Conservation (phyloP, 805 yeast genomes). For the Wickerhamia fluorescens region DNA sequence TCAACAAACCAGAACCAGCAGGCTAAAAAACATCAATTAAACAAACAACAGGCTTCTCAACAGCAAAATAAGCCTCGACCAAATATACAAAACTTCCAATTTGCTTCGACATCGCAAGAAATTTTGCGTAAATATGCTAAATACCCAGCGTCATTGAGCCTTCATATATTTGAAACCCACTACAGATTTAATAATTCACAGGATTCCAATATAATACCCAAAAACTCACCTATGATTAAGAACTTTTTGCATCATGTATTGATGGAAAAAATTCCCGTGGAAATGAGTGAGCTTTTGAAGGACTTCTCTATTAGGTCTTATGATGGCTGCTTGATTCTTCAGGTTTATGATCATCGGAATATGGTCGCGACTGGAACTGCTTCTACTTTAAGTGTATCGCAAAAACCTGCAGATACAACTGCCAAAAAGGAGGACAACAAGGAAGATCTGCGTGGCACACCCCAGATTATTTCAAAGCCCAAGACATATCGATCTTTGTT, state of each 20-base stretch:
- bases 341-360: slow-evolving; percentile 80
- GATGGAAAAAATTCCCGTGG: slow-evolving; percentile 78
- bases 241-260: slow-evolving; percentile 76
- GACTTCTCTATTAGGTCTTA: slow-evolving; percentile 81
- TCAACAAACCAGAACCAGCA: no score
- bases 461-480: slow-evolving; percentile 37
- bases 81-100: slow-evolving; percentile 39
- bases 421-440: not conserved
- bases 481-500: slow-evolving; percentile 71
- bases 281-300: slow-evolving; percentile 79
- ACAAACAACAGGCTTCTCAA: no score
- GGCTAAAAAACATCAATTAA: no score
- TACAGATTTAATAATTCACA: slow-evolving; percentile 82
- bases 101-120: slow-evolving; percentile 66
- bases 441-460: not conserved
- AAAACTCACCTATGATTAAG: slow-evolving; percentile 67
- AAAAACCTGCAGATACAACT: slow-evolving; percentile 1
- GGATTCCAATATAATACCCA: slow-evolving; percentile 75
- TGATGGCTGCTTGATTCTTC: slow-evolving; percentile 84
- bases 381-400: not conserved
- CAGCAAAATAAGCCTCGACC: no score
- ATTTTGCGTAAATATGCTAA: slow-evolving; percentile 70
- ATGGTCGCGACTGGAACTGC: slow-evolving; percentile 15
- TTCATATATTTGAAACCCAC: slow-evolving; percentile 88
- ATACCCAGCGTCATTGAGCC: slow-evolving; percentile 73